phyloP scores from a whole-genome alignment of 495 filamentous ascomycete genomes.

The Aspergillus sparsus region DNA sequence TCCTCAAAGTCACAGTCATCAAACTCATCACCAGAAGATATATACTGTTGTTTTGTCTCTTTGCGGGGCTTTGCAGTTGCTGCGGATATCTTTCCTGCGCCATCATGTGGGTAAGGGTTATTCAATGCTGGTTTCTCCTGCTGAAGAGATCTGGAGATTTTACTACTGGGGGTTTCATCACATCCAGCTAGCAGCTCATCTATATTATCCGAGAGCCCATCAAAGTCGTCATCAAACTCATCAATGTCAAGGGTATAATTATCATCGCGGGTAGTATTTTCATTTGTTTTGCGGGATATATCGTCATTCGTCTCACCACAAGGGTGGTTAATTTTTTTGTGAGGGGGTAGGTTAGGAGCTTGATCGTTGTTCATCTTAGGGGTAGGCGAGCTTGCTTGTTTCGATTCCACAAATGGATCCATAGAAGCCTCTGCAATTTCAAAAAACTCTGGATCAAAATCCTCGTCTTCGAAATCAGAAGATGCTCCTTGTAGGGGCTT shows the following conservation, averaged over 20 bases:
- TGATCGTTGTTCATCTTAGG: neutral
- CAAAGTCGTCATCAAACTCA: constrained; percentile 69
- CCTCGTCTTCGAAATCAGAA: constrained; percentile 63
- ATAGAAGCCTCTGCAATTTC: constrained; percentile 47
- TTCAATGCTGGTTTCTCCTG: constrained; percentile 12
- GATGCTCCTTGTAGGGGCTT: constrained; percentile 39
- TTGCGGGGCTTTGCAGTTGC: constrained; percentile 1
- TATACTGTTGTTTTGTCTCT: constrained; percentile 14
- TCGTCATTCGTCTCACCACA: constrained; percentile 2
- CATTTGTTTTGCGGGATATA: constrained; percentile 14
- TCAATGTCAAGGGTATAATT: constrained; percentile 46
- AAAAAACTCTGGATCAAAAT: constrained; percentile 57
- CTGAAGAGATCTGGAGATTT: constrained; percentile 22
- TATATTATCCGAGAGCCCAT: constrained; percentile 54
- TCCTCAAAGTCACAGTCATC: constrained; percentile 45
- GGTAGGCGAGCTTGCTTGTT: constrained; percentile 11
- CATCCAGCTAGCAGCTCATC: constrained; percentile 44
- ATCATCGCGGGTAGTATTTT: constrained; percentile 54
- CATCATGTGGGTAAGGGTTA: constrained; percentile 7
- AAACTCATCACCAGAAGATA: constrained; percentile 45
- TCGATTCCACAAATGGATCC: constrained; percentile 34
- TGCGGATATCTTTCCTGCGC: neutral
- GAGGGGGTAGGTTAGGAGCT: neutral
- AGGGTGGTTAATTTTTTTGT: neutral
- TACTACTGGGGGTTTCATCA: constrained; percentile 53